Evolutionary conservation across 148 eudicot species (phyloP).

Genomic region (Rhododendron williamsianum): DNA sequence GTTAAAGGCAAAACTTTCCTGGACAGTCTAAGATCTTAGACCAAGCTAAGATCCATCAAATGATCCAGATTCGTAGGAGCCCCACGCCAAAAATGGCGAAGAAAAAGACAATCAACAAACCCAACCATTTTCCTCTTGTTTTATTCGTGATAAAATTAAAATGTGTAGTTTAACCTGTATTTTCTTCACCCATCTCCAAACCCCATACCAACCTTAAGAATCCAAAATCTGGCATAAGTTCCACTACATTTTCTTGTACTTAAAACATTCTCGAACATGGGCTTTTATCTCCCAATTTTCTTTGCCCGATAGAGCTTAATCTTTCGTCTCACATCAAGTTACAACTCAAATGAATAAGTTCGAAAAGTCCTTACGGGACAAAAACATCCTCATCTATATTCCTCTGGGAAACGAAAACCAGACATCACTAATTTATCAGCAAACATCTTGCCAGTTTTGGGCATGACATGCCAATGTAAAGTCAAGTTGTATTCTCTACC

Average conservation of each 20-base stretch:
- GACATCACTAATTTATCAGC: conserved; percentile 68
- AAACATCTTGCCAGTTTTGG: conserved; percentile 98
- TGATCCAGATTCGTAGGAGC: too few relatives aligned
- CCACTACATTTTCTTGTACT: not conserved
- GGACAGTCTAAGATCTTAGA: too few relatives aligned
- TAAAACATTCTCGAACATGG: conserved; percentile 3
- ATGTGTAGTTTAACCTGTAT: not conserved
- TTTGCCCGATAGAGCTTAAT: not conserved
- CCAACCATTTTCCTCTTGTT: too few relatives aligned
- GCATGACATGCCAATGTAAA: conserved; percentile 98
- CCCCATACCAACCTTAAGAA: not conserved
- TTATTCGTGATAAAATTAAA: not conserved
- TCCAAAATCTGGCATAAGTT: conserved; percentile 2
- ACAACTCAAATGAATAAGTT: not conserved
- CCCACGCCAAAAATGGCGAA: too few relatives aligned
- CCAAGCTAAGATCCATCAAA: too few relatives aligned
- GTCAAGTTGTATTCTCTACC: conserved; percentile 80
- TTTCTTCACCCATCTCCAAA: not conserved
- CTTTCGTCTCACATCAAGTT: not conserved
- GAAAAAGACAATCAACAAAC: too few relatives aligned
- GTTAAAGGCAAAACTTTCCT: too few relatives aligned
- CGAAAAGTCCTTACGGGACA: not conserved
- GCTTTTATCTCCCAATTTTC: not conserved
- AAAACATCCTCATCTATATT: conserved; percentile 43
- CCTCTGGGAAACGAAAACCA: conserved; percentile 63